Conservation (phyloP, 352 stramenopile species). For the Globisporangium nagaii region DNA sequence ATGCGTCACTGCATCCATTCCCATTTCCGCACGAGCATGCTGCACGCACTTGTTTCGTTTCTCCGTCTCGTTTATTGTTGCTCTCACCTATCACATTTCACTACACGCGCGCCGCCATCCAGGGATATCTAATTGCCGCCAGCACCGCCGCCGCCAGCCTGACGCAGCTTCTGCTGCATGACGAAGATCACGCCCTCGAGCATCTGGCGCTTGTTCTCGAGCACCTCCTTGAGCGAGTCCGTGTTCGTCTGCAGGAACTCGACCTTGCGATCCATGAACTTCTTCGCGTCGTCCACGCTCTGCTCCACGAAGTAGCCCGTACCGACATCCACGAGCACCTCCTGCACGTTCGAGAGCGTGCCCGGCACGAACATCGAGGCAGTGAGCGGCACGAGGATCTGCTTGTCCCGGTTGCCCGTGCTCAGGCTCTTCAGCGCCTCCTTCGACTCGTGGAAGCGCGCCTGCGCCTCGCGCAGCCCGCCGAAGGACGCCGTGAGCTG, state of each 20-base stretch:
- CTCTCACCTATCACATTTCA: too few relatives aligned
- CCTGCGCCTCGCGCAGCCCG: conserved; percentile 65
- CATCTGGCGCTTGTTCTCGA: conserved; percentile 79
- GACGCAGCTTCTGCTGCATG: conserved; percentile 83
- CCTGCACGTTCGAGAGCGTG: conserved; percentile 78
- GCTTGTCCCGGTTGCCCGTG: conserved; percentile 51
- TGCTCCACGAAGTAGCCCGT: conserved; percentile 95
- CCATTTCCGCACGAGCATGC: too few relatives aligned
- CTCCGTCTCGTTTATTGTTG: too few relatives aligned
- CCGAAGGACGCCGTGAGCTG: conserved; percentile 67
- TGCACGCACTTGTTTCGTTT: too few relatives aligned
- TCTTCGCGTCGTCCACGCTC: conserved; percentile 78
- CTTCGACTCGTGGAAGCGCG: conserved; percentile 79
- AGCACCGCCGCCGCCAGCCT: too few relatives aligned
- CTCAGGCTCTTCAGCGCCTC: conserved; percentile 58
- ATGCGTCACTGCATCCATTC: too few relatives aligned
- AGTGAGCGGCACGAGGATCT: conserved; percentile 94
- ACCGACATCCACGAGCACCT: conserved; percentile 92
- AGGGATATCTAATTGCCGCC: conserved; percentile 5
- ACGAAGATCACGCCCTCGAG: conserved; percentile 74
- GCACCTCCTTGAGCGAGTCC: conserved; percentile 89
- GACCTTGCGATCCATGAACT: conserved; percentile 91
- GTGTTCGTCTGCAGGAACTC: conserved; percentile 91
- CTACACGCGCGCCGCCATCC: neutral
- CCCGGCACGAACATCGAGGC: conserved; percentile 93